These are phyloP conservation scores for Penicillium aurantiogriseum DNA, from an alignment of 2,329 filamentous ascomycete genomes.

Conservation along the genomic window DNA sequence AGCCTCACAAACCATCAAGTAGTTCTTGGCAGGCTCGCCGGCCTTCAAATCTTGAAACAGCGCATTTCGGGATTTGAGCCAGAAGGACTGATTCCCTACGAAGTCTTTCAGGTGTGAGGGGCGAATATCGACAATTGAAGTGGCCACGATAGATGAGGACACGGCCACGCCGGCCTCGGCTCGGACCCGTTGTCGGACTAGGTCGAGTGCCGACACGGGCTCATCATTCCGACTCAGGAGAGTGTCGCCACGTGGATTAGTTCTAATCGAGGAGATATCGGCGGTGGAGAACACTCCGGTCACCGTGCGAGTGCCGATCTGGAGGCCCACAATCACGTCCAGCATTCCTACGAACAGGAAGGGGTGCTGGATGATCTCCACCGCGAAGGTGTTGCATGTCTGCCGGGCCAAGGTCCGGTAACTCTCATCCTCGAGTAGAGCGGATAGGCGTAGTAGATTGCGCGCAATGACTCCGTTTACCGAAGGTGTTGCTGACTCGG, in stretches of 20 bases:
- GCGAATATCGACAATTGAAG: constrained; percentile 40
- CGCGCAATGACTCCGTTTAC: constrained; percentile 83
- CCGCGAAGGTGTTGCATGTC: constrained; percentile 82
- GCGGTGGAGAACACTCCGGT: constrained; percentile 53
- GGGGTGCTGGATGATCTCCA: constrained; percentile 87
- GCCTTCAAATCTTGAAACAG: constrained; percentile 40
- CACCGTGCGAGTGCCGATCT: constrained; percentile 64
- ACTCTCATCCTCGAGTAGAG: constrained; percentile 63
- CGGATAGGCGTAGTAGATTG: constrained; percentile 79
- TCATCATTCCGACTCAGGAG: constrained; percentile 21
- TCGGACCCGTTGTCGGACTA: constrained; percentile 34
- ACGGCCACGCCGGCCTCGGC: constrained; percentile 33
- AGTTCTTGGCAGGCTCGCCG: constrained; percentile 36
- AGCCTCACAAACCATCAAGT: constrained; percentile 40
- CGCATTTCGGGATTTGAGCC: constrained; percentile 39
- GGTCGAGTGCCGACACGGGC: constrained; percentile 28
- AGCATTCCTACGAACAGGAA: constrained; percentile 86
- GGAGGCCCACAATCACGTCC: constrained; percentile 69
- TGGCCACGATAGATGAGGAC: constrained; percentile 34
- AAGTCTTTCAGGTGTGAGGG: constrained; percentile 35
- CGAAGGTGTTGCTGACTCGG: constrained; percentile 87
- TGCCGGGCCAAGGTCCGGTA: constrained; percentile 67
- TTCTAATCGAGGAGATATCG: constrained; percentile 13
- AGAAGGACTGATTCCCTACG: constrained; percentile 37
- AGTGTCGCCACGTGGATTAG: constrained; percentile 15